Evolutionary conservation across 2,329 filamentous ascomycete species (phyloP).

Genomic region (Talaromyces sp.): DNA sequence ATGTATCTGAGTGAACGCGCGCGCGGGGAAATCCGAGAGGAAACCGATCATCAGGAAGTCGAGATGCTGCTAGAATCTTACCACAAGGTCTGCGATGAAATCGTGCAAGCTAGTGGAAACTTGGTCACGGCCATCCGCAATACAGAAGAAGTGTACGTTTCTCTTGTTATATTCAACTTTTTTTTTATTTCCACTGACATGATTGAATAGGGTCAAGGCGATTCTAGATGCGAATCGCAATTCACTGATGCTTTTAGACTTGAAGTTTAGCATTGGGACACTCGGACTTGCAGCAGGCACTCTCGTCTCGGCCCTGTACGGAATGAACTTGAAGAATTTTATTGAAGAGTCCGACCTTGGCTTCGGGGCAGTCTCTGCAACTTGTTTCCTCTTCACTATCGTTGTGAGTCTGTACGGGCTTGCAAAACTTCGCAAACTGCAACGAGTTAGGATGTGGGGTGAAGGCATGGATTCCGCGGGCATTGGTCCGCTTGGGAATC

Average conservation of each 20-base stretch:
- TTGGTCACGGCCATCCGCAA: slow-evolving; percentile 92
- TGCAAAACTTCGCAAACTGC: slow-evolving; percentile 73
- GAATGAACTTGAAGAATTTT: slow-evolving; percentile 99
- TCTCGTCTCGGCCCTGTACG: slow-evolving; percentile 96
- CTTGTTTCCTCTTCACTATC: slow-evolving; percentile 66
- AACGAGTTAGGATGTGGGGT: slow-evolving; percentile 82
- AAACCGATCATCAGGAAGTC: slow-evolving; percentile 90
- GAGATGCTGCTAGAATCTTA: slow-evolving; percentile 97
- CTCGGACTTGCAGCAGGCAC: slow-evolving; percentile 92
- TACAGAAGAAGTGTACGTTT: slow-evolving; percentile 88
- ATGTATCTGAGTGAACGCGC: slow-evolving; percentile 95
- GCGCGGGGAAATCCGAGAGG: slow-evolving; percentile 63
- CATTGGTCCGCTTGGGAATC: slow-evolving; percentile 22
- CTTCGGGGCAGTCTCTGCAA: slow-evolving; percentile 67
- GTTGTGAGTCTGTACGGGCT: slow-evolving; percentile 80
- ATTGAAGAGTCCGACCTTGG: slow-evolving; percentile 90
- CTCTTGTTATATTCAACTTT: not conserved
- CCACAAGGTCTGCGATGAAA: slow-evolving; percentile 96
- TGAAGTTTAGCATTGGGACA: slow-evolving; percentile 93
- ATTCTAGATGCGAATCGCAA: slow-evolving; percentile 98
- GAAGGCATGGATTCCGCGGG: slow-evolving; percentile 39
- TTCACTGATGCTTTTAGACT: slow-evolving; percentile 91
- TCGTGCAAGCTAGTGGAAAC: slow-evolving; percentile 90
- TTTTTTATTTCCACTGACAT: slow-evolving; percentile 12
- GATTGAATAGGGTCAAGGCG: slow-evolving; percentile 67